Percentiles rank a stretch among this genome's conserved stretches.
These are phyloP conservation scores for Mycothermus thermophilus DNA, from an alignment of 495 filamentous ascomycete species.

Conservation along the genomic window DNA sequence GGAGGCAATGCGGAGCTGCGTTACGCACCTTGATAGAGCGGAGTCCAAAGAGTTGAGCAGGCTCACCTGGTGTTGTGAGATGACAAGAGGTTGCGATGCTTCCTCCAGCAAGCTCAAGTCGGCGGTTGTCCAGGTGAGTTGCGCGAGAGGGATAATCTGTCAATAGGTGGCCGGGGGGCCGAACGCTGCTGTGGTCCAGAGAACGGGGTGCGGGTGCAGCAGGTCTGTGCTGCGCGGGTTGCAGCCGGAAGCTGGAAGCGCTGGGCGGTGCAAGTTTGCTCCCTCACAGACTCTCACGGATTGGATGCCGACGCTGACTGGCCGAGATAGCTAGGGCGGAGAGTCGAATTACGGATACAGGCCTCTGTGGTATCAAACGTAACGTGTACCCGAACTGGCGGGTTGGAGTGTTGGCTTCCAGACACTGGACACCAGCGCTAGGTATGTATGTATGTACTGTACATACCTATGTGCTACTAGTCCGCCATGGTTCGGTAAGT, in stretches of 20 bases:
- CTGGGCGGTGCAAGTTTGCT: conserved; percentile 1
- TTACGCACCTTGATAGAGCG: conserved; percentile 1
- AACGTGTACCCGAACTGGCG: background rate
- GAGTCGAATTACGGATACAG: background rate
- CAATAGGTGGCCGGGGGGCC: conserved; percentile 1
- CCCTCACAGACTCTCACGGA: background rate
- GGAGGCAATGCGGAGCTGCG: background rate
- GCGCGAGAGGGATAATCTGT: background rate
- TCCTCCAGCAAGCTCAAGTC: too few species aligned
- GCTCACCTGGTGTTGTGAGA: background rate
- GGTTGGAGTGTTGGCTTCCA: too few species aligned
- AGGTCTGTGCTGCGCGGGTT: conserved; percentile 3
- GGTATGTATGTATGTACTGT: too few species aligned
- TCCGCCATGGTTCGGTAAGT: too few species aligned
- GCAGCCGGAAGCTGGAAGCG: background rate
- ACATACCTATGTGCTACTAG: too few species aligned
- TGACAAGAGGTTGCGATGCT: too few species aligned
- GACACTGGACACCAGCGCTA: too few species aligned
- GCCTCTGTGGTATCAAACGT: too few species aligned
- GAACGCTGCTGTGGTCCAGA: too few species aligned
- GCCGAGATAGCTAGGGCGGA: background rate
- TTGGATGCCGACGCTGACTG: conserved; percentile 2
- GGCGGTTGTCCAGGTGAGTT: too few species aligned
- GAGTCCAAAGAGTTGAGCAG: background rate
- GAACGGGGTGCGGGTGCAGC: too few species aligned